phyloP scores from a whole-genome alignment of 2,329 filamentous ascomycete genomes.

The Albifimbria verrucaria region DNA sequence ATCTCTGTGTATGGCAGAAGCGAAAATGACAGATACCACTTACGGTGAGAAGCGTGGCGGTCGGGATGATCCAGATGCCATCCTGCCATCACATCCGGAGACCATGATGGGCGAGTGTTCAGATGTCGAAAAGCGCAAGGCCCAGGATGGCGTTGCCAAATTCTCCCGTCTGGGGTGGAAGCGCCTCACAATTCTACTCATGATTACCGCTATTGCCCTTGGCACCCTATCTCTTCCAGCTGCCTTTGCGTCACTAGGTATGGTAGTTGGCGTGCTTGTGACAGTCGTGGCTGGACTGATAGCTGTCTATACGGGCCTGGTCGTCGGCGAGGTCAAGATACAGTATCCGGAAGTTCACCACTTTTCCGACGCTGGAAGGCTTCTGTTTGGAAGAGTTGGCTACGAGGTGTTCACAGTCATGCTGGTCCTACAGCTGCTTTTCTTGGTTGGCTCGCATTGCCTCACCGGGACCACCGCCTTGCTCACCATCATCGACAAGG shows the following conservation, averaged over 20 bases:
- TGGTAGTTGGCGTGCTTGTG: constrained; percentile 33
- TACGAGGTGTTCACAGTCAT: constrained; percentile 55
- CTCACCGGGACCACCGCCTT: constrained; percentile 64
- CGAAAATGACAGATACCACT: not conserved
- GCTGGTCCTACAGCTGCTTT: constrained; percentile 58
- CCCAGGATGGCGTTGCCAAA: constrained; percentile 17
- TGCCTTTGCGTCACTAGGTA: constrained; percentile 19
- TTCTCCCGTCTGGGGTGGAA: constrained; percentile 21
- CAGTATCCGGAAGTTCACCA: constrained; percentile 52
- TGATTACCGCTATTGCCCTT: constrained; percentile 19
- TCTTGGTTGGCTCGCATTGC: constrained; percentile 65
- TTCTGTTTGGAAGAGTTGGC: constrained; percentile 55
- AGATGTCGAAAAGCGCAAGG: constrained; percentile 20
- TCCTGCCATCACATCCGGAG: not conserved
- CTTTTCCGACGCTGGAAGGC: constrained; percentile 60
- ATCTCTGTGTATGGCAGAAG: not conserved
- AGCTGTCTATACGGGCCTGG: constrained; percentile 37
- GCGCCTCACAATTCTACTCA: constrained; percentile 20
- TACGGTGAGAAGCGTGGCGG: not conserved
- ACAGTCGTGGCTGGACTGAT: constrained; percentile 31
- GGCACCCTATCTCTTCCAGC: constrained; percentile 19
- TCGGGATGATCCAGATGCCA: not conserved
- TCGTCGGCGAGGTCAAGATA: constrained; percentile 39
- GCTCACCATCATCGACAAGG: constrained; percentile 56
- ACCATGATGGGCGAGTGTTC: constrained; percentile 17